Percentiles rank a stretch among this genome's conserved stretches.
These are phyloP conservation scores for Globisporangium ultimum DNA, from an alignment of 352 stramenopile genomes.

Conservation along the genomic window DNA sequence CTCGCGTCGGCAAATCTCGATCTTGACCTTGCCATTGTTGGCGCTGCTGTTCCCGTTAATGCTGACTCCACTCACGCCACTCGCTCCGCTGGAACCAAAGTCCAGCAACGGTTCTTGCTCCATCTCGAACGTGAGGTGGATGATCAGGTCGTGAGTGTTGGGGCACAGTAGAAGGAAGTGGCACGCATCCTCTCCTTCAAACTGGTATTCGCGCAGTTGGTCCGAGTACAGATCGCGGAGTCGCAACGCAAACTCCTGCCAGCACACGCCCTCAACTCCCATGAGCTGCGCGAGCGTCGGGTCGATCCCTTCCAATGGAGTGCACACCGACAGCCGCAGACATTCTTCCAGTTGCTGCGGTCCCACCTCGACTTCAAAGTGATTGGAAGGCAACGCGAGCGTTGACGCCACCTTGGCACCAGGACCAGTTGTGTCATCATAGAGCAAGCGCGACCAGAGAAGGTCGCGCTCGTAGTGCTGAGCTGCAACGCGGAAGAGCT, in stretches of 20 bases:
- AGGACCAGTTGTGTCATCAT: conserved; percentile 52
- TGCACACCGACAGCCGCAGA: conserved; percentile 77
- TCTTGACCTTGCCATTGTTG: conserved; percentile 14
- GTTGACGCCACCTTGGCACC: conserved; percentile 49
- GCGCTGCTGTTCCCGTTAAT: conserved; percentile 4
- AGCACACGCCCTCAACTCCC: conserved; percentile 60
- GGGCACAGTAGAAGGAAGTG: conserved; percentile 81
- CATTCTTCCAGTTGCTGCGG: conserved; percentile 84
- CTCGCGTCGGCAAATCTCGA: conserved; percentile 85
- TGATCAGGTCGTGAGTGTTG: conserved; percentile 83
- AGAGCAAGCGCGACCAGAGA: conserved; percentile 81
- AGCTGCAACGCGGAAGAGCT: conserved; percentile 73
- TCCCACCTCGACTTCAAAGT: conserved; percentile 73
- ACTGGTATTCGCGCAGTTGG: conserved; percentile 84
- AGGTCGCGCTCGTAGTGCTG: conserved; percentile 86
- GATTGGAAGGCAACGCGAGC: conserved; percentile 44
- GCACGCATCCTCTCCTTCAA: conserved; percentile 65
- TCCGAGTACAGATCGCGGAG: conserved; percentile 77
- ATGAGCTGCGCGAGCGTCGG: conserved; percentile 68
- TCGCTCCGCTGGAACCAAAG: conserved; percentile 11
- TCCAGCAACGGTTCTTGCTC: conserved; percentile 17
- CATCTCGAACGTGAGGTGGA: conserved; percentile 78
- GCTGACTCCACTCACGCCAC: conserved; percentile 20
- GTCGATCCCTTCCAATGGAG: conserved; percentile 72
- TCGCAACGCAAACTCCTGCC: conserved; percentile 72